Conservation (phyloP, 2,329 filamentous ascomycete genomes). For the Amauroascus verrucosus region DNA sequence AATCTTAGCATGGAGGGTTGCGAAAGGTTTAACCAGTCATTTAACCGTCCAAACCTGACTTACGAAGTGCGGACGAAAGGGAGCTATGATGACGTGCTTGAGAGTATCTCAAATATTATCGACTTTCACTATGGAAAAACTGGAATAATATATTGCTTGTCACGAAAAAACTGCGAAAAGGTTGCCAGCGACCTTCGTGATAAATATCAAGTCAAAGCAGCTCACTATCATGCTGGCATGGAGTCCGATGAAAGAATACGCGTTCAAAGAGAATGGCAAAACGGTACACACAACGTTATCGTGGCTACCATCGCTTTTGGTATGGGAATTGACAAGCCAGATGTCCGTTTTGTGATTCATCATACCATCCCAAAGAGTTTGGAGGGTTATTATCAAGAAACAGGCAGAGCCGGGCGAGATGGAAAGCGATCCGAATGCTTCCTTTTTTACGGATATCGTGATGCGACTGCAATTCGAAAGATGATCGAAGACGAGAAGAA, state of each 20-base stretch:
- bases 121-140: constrained; percentile 61
- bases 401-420: constrained; percentile 85
- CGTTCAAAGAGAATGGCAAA: constrained; percentile 75
- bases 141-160: constrained; percentile 89
- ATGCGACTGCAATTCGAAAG: constrained; percentile 60
- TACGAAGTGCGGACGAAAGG: constrained; percentile 74
- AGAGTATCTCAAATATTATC: constrained; percentile 51
- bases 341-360: constrained; percentile 94
- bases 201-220: constrained; percentile 57
- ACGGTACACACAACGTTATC: constrained; percentile 69
- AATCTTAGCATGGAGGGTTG: constrained; percentile 77
- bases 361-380: constrained; percentile 86
- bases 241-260: constrained; percentile 54
- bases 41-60: constrained; percentile 88
- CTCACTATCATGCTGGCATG: constrained; percentile 80
- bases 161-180: constrained; percentile 69
- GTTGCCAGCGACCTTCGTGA: constrained; percentile 59
- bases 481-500: constrained; percentile 60
- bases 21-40: constrained; percentile 77
- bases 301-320: constrained; percentile 98
- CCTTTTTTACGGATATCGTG: constrained; percentile 74
- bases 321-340: constrained; percentile 98
- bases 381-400: constrained; percentile 98
- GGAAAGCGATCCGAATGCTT: constrained; percentile 80
- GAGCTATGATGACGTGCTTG: constrained; percentile 46